Base-by-base conservation (phyloP, 805 yeast genomes). In the Priceomyces fermenticarens region DNA sequence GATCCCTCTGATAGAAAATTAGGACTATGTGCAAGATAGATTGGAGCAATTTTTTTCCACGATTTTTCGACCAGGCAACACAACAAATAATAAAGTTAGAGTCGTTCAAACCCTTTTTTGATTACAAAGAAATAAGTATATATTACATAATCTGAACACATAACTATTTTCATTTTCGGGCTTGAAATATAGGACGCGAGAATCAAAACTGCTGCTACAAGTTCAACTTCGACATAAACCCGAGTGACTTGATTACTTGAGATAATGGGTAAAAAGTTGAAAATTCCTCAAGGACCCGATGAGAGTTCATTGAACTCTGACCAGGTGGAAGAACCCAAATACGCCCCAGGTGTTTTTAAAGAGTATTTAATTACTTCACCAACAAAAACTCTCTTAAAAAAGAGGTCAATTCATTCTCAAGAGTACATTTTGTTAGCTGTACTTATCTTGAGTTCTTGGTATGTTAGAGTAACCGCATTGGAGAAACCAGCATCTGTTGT, bases 401-500 rank as follows among this genome's bases (percentile, higher is more conserved):
- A 67, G 36, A 76, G 85, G 54, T 51, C 72, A 1, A 59, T 64
- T n/a, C 50, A 53, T 6, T 44, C 40, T 3, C 54, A 50, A 35
- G 72, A 66, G 41, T 52, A 45, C 46, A 43, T 53, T 32, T 46
- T 59, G 34, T 33, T 65, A 28, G 57, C 72, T n/a, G 58, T 52
- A 2, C 55, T 67, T 11, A 65, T 87, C 39, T 53, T 78, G n/a
- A 49, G 72, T 2, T 76, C 96, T 0, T 46, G 72, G 10, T 53
- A 62, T 35, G 75, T 88, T 37, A 80, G 99, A 51, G 69, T 85
- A 39, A 67, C 72, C 49, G 67, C 75, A 40, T 68, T 93, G 43
- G 67, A 75, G 20, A 57, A 66, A 46, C 99, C 99, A 30, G 65
- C 80, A 53, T 80, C 90, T 23, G 95, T 89, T 29, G 96, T 91